Evolutionary conservation across 768 basidiomycete species (phyloP), one percentile per base, ranked within the genome.

Genomic region (Tulasnella sp.): DNA sequence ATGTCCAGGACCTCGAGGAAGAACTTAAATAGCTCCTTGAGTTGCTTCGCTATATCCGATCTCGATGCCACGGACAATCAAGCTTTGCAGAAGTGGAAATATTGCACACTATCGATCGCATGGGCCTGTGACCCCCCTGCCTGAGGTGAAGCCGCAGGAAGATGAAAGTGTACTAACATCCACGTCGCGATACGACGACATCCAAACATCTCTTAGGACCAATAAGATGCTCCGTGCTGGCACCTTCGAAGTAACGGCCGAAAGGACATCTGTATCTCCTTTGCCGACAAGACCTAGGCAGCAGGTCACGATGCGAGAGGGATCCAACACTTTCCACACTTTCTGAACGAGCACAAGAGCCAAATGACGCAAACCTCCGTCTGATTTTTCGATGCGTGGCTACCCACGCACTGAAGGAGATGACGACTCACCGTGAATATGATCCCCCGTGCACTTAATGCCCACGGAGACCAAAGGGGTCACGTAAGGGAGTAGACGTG

Each of bases 401-500:
- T 2, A 29, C 32, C 62, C 9, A 32, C 6, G 5, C 8, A 8
- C 16, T n/a, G 5, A 34, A 75, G 52, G 41, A 11, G 68, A 41
- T 16, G 41, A 52, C 47, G n/a, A 39, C 35, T 22, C 19, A 34
- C 22, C 40, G 8, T 59, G 34, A n/a, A 19, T 35, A 32, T 11
- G 66, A 36, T n/a, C 64, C 63, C 8, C 78, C 71, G 39, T 72
- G 35, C 69, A 78, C 70, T 34, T 72, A 86, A 86, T 69, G 11
- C 52, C 52, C 22, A 88, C 83, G 5, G 86, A 80, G 17, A 91
- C 84, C 62, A 95, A 86, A 16, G 87, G 84, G 68, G 87, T 87
- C 80, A 97, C 89, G 80, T 87, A 85, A 5, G 96, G 94, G 66
- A 99, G 94, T 66, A 94, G 84, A 0, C 96, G 89, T 12, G 95